Evolutionary conservation across 805 yeast species (phyloP).

Genomic region (Nakazawaea ishiwadae): DNA sequence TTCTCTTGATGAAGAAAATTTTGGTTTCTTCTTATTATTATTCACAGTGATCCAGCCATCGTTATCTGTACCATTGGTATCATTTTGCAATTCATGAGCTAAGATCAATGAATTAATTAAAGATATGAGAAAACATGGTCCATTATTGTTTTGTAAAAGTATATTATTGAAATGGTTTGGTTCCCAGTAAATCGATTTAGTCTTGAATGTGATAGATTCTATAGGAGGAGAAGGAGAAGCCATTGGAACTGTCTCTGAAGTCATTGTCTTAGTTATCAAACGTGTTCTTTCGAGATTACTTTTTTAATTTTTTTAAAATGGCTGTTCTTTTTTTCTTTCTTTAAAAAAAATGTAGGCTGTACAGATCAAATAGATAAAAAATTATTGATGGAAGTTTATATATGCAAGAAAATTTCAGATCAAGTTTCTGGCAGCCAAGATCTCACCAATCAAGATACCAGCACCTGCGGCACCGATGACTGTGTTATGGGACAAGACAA

Average conservation of each 20-base stretch:
- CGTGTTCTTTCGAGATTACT: background rate
- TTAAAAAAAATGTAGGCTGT: background rate
- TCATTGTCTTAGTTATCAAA: background rate
- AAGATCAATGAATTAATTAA: constrained; percentile 65
- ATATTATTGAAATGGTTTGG: constrained; percentile 43
- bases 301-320: no score
- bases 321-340: background rate
- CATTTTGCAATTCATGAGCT: constrained; percentile 29
- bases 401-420: constrained; percentile 35
- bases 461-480: constrained; percentile 99
- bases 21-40: background rate
- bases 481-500: constrained; percentile 95
- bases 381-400: no score
- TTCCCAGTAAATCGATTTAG: constrained; percentile 25
- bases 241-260: background rate
- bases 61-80: no score
- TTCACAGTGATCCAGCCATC: constrained; percentile 19
- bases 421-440: constrained; percentile 70
- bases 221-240: no score
- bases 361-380: no score
- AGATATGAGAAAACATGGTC: constrained; percentile 86
- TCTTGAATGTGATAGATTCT: constrained; percentile 17
- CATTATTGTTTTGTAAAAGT: constrained; percentile 73
- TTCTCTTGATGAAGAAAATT: background rate
- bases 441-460: constrained; percentile 92